A percentile compares a stretch with the other conserved stretches of the same genome.
phyloP scores from a whole-genome alignment of 257 asterid genomes.

The Echium plantagineum region DNA sequence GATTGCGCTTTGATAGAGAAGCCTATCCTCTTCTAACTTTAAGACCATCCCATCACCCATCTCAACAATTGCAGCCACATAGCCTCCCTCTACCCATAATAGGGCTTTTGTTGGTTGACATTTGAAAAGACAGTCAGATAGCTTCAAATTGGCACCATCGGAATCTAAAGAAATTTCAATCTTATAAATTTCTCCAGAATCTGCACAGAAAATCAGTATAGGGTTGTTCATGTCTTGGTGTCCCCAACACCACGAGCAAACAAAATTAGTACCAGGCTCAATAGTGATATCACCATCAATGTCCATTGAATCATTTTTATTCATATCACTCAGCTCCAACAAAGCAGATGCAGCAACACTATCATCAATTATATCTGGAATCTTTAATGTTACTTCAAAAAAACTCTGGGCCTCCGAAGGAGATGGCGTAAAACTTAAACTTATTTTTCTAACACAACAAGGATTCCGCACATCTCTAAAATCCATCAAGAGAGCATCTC shows the following conservation, averaged over 20 bases:
- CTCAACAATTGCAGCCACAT: conserved; percentile 70
- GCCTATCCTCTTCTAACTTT: conserved; percentile 60
- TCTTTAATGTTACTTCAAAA: conserved; percentile 34
- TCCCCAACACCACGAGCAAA: conserved; percentile 97
- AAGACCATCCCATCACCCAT: conserved; percentile 97
- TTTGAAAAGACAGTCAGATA: conserved; percentile 82
- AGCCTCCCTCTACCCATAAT: conserved; percentile 78
- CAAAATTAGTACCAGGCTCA: conserved; percentile 60
- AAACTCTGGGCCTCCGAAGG: conserved; percentile 46
- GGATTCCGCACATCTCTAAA: conserved; percentile 62
- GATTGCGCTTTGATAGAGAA: conserved; percentile 59
- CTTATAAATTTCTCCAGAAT: conserved; percentile 77
- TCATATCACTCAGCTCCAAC: conserved; percentile 83
- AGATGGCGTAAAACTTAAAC: conserved; percentile 53
- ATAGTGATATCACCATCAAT: conserved; percentile 49
- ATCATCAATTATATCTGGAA: conserved; percentile 84
- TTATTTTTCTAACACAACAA: conserved; percentile 46
- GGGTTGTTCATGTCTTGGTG: conserved; percentile 40
- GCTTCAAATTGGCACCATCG: conserved; percentile 45
- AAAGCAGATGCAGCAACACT: conserved; percentile 96
- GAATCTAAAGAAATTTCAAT: conserved; percentile 59
- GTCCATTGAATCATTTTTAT: conserved; percentile 81
- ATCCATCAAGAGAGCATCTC: conserved; percentile 84
- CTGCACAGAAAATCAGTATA: conserved; percentile 73
- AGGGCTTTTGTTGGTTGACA: conserved; percentile 63